Evolutionary conservation across 2,329 filamentous ascomycete species (phyloP), one percentile per base, ranked within the genome.

Genomic region (Mollisiaceae sp.): DNA sequence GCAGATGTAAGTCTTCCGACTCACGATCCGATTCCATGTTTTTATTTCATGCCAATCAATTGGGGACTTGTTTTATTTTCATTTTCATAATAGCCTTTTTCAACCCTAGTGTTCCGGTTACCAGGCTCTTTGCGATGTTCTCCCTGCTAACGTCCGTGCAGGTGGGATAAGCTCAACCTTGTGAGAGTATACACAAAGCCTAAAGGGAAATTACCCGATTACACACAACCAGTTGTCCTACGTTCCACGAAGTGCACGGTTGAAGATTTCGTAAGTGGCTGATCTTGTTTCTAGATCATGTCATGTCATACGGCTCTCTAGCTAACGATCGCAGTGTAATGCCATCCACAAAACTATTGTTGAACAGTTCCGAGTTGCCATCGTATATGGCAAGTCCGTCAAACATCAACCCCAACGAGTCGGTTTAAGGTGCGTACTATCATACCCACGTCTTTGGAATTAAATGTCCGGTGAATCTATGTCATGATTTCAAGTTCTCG

Each of bases 321-420:
- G 68, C 71, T 71, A 60, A 72, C 57, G 6, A 60, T 63, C n/a
- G 2, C 76, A 97, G 93, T 99, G 95, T 81, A 97, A 97, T 81
- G 87, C 92, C 71, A 99, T 99, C 77, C 95, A 99, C 81, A 93
- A 95, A 78, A 96, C 89, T 64, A 98, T 99, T 77, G 86, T 95
- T 64, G 95, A 99, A 74, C 90, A 97, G 73, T 99, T 99, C 85
- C 96, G 94, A 80, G 88, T 90, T 67, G 95, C 95, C 62, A 90
- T 99, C 76, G 95, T 99, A 50, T 99, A 98, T 79, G 95, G 95
- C 72, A 95, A 94, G 78, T 97, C 94, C 63, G 94, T 98, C 72
- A 98, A 98, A 85, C 95, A 99, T 82, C 95, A 98, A 81, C 95
- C 95, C 70, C 95, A 99, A 81, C 88, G 94, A 75, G 95, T 98